phyloP scores from a whole-genome alignment of 352 stramenopile species.

The Pythium brassicae region DNA sequence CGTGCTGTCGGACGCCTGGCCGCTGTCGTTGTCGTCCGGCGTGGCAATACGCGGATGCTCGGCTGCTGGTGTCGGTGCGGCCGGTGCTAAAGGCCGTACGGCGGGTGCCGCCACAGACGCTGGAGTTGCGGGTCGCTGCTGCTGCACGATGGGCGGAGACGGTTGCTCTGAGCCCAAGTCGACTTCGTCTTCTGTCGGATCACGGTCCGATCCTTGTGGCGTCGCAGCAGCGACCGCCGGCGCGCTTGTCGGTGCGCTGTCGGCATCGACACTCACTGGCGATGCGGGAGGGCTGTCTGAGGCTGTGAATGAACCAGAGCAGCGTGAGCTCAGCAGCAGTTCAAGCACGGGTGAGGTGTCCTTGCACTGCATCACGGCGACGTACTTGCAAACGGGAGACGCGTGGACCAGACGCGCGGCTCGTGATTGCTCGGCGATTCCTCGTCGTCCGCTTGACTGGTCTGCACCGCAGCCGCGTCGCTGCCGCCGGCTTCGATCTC shows the following conservation, averaged over 20 bases:
- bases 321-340: too few species aligned
- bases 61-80: too few species aligned
- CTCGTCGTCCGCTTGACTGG: neutral
- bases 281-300: constrained; percentile 5
- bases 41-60: neutral
- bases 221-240: neutral
- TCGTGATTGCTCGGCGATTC: constrained; percentile 4
- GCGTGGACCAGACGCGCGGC: constrained; percentile 22
- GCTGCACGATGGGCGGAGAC: neutral
- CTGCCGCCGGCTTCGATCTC: neutral
- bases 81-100: neutral
- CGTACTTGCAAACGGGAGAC: constrained; percentile 23
- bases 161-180: neutral
- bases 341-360: too few species aligned
- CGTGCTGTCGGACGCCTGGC: neutral
- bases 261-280: constrained; percentile 2
- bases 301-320: neutral
- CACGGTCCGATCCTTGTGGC: neutral
- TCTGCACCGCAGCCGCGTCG: neutral
- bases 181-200: neutral
- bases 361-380: neutral
- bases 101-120: too few species aligned
- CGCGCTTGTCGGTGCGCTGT: neutral
- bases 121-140: neutral
- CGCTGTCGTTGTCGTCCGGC: constrained; percentile 6